Evolutionary conservation across 306 rosid genomes (phyloP).

Genomic region (Prunus campanulata): DNA sequence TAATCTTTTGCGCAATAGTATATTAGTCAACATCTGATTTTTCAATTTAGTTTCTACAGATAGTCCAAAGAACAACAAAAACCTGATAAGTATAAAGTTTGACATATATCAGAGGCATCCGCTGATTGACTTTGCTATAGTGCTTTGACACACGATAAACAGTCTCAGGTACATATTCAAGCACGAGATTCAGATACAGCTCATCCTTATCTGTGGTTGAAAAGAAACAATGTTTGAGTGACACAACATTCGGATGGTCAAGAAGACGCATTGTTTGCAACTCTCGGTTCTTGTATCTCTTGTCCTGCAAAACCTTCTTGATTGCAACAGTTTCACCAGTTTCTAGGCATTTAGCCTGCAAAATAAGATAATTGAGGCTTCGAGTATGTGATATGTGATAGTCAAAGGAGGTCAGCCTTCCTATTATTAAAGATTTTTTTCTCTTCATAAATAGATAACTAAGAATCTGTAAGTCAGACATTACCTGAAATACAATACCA

Average conservation of each 20-base stretch:
- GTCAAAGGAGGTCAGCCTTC: background rate
- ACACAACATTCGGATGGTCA: conserved; percentile 68
- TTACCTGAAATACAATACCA: conserved; percentile 73
- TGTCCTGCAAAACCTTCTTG: conserved; percentile 67
- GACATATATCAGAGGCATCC: conserved; percentile 71
- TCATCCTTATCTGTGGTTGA: conserved; percentile 68
- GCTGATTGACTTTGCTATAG: conserved; percentile 65
- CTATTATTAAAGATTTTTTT: background rate
- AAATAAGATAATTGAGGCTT: conserved; percentile 18
- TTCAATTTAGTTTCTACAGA: background rate
- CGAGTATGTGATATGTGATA: background rate
- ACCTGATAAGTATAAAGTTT: conserved; percentile 75
- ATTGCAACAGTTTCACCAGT: conserved; percentile 67
- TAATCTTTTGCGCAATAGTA: background rate
- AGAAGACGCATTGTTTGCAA: conserved; percentile 80
- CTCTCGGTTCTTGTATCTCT: conserved; percentile 69
- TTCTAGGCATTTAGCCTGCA: conserved; percentile 69
- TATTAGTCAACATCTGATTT: background rate
- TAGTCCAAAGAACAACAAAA: background rate
- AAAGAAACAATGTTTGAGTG: conserved; percentile 72
- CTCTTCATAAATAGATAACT: background rate
- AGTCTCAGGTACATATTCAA: conserved; percentile 70
- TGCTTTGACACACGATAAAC: conserved; percentile 63
- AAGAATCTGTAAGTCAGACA: conserved; percentile 11
- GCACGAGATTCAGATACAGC: conserved; percentile 74